phyloP scores from a whole-genome alignment of 331 rosid genomes.

The Ulmus americana region DNA sequence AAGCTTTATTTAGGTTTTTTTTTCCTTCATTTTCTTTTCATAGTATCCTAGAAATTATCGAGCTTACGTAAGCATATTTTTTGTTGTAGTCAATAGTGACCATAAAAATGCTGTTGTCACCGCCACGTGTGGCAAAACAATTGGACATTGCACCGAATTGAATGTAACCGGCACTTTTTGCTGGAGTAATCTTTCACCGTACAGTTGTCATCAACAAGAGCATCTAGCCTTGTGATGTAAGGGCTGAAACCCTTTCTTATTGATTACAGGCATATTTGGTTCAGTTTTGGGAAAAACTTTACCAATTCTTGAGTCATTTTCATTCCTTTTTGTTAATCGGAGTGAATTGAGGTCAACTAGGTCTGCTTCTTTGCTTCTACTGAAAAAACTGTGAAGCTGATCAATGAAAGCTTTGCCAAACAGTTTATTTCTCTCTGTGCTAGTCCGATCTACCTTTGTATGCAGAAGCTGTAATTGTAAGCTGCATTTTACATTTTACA shows the following conservation, averaged over 20 bases:
- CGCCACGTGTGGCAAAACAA: constrained; percentile 15
- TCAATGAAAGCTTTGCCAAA: constrained; percentile 1
- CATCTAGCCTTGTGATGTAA: constrained; percentile 6
- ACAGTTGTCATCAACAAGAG: constrained; percentile 29
- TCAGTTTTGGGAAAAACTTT: constrained; percentile 1
- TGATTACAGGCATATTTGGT: constrained; percentile 2
- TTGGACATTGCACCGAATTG: constrained; percentile 14
- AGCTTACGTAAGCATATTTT: constrained; percentile 5
- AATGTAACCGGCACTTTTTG: constrained; percentile 19
- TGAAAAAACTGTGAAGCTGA: background rate
- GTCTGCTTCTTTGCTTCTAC: constrained; percentile 4
- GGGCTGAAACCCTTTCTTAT: background rate
- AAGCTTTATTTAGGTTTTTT: background rate
- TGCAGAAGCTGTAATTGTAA: background rate
- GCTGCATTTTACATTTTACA: background rate
- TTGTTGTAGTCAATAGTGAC: constrained; percentile 17
- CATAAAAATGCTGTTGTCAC: constrained; percentile 6
- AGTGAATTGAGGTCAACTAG: constrained; percentile 17
- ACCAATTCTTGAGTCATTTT: constrained; percentile 2
- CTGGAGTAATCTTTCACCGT: constrained; percentile 6
- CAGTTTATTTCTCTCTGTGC: constrained; percentile 8
- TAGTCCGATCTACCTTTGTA: background rate
- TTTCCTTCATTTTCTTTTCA: background rate
- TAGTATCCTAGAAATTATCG: constrained; percentile 5
- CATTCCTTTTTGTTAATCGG: constrained; percentile 5